Conservation (phyloP, 2,329 filamentous ascomycete genomes). For the Colletotrichum costaricense region DNA sequence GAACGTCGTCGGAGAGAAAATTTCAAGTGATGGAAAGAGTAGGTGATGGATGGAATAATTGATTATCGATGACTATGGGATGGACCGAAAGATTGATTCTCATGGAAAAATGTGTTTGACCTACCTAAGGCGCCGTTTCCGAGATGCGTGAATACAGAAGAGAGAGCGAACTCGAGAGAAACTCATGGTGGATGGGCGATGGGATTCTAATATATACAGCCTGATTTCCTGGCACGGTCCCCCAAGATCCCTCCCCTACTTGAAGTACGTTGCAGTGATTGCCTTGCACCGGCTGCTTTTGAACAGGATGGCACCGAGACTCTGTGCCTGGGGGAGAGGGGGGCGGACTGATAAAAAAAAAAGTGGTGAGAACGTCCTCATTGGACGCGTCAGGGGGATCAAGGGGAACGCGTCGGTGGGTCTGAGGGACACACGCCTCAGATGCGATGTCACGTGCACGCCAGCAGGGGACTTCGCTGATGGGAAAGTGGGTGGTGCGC, state of each 20-base stretch:
- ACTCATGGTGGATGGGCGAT: constrained; percentile 32
- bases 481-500: not conserved
- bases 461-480: not conserved
- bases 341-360: not conserved
- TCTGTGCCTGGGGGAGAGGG: not conserved
- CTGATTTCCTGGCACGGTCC: constrained; percentile 30
- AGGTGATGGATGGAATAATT: not conserved
- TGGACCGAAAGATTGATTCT: not conserved
- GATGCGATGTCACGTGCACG: constrained; percentile 23
- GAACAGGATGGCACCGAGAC: constrained; percentile 12
- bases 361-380: constrained; percentile 32
- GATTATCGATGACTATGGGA: not conserved
- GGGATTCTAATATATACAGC: constrained; percentile 33
- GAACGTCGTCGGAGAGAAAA: not conserved
- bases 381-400: constrained; percentile 28
- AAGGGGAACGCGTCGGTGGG: not conserved
- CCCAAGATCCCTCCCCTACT: constrained; percentile 1
- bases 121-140: constrained; percentile 46
- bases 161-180: constrained; percentile 22
- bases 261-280: constrained; percentile 16
- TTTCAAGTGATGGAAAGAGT: constrained; percentile 2
- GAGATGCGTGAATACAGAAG: constrained; percentile 19
- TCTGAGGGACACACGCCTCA: not conserved
- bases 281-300: constrained; percentile 23
- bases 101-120: constrained; percentile 35